These are phyloP conservation scores for Dothidotthia symphoricarpi DNA, from an alignment of 2,329 filamentous ascomycete genomes.

Conservation along the genomic window DNA sequence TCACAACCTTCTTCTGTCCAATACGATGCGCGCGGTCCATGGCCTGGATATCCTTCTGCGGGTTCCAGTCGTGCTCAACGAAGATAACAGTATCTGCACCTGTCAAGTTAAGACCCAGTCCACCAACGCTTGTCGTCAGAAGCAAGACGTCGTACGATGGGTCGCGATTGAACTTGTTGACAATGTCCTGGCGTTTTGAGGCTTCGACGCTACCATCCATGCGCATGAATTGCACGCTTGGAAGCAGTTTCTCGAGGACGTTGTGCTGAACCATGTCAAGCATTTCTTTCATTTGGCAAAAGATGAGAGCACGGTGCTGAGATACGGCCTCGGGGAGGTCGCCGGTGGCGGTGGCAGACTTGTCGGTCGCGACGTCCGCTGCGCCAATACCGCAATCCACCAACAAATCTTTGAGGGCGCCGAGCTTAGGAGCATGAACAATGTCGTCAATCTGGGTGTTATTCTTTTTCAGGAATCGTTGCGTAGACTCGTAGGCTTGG, in stretches of 20 bases:
- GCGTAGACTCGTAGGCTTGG: slow-evolving; percentile 84
- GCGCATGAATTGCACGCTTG: slow-evolving; percentile 88
- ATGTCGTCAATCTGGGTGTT: slow-evolving; percentile 82
- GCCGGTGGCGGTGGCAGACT: slow-evolving; percentile 49
- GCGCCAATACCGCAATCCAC: slow-evolving; percentile 97
- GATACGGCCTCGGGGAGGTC: slow-evolving; percentile 80
- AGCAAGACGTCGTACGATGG: slow-evolving; percentile 93
- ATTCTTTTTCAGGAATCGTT: slow-evolving; percentile 73
- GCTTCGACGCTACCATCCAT: slow-evolving; percentile 92
- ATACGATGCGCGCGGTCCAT: slow-evolving; percentile 99
- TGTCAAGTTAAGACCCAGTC: slow-evolving; percentile 89
- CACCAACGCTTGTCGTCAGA: slow-evolving; percentile 91
- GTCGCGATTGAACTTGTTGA: slow-evolving; percentile 98
- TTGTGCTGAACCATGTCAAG: slow-evolving; percentile 97
- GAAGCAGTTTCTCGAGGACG: slow-evolving; percentile 86
- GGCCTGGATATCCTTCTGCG: slow-evolving; percentile 95
- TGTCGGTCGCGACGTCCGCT: slow-evolving; percentile 40
- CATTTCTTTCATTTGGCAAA: slow-evolving; percentile 99
- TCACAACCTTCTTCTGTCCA: slow-evolving; percentile 99
- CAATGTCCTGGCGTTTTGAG: slow-evolving; percentile 91
- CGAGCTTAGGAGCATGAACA: slow-evolving; percentile 86
- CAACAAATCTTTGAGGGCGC: slow-evolving; percentile 84
- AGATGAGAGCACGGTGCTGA: slow-evolving; percentile 91
- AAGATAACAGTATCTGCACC: slow-evolving; percentile 99
- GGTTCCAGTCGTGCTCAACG: slow-evolving; percentile 99